Base-by-base conservation (phyloP, 148 eudicot species). In the Rhododendron ferrugineum region DNA sequence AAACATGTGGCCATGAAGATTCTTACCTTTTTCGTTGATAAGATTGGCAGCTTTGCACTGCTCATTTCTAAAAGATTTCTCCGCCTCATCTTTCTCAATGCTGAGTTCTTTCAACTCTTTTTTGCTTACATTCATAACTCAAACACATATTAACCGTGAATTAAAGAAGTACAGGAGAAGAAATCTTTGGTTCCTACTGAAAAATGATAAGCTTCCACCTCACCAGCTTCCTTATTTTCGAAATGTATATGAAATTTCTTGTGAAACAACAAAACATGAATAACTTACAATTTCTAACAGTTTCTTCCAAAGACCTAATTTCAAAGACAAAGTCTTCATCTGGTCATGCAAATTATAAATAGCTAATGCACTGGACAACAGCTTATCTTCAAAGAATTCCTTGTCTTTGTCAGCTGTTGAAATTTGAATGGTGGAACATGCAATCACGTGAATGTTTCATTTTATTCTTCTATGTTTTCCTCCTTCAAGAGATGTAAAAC, bases 401-500 rank as follows among this genome's bases (percentile, higher is more conserved):
- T 91, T 94, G 89, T 95, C 98, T 85, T 92, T 93, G 91, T 94
- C 98, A 89, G 94, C 98, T 97, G 93, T 81, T 79, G 82, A 44
- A n/a, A 78, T 44, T 8, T 78, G 1, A 44, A 78, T 20, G 11
- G 16, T 2, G 15, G 22, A 49, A 47, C 58, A 50, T 47, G 50
- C 50, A 36, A 52, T 46, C 11, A 37, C 52, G 28, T 52, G 9
- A 72, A 37, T 76, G 13, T n/a, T 30, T 75, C n/a, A 13, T 7
- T 54, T 34, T 26, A 1, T 42, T 26, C 47, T 68, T n/a, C 26
- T 0, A 16, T 26, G n/a, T 26, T 5, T 32, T 36, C 49, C 34
- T 10, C 73, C 2, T 36, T 34, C 16, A 46, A 37, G 3, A 28
- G 60, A 81, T 54, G 15, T 22, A 62, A 56, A 49, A 83, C 75